Evolutionary conservation across 2,329 filamentous ascomycete genomes (phyloP), one percentile per base, ranked within the genome.

Genomic region (Tolypocladium pustulatum): DNA sequence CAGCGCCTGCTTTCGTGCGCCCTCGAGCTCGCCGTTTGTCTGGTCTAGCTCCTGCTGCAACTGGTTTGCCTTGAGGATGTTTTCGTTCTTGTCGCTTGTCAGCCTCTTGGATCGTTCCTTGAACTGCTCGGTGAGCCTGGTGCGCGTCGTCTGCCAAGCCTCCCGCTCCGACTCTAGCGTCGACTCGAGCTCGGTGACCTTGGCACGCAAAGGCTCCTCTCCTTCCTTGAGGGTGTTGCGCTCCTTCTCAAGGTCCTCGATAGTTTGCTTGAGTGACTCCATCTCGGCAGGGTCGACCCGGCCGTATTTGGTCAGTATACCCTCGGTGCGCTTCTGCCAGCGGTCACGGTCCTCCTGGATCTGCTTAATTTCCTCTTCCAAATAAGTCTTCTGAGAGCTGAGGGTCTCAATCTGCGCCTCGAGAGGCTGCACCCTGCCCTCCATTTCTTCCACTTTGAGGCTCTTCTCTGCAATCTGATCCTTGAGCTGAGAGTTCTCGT

Each of bases 241-340:
- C 68, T 92, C 88, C 36, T 78, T 75, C 69, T 90, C 81, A 13
- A 92, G 75, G 1, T 75, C 76, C 8, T 84, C 76, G 57, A 97
- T 83, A 60, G 87, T 86, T 68, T 89, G 85, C 76, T 94, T 96
- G 59, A 99, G 81, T 60, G 88, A 86, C 66, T 97, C 93, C 69
- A 97, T 83, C 68, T 97, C 93, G 3, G 90, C 90, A 51, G 94
- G 93, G 69, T 99, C 94, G 57, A 95, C 90, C 58, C 93, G 90
- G 65, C 96, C 92, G 69, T 97, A 97, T 71, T 96, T 97, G 64
- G 91, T 91, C 56, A 99, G 83, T 61, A 99, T 97, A 65, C 95
- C 90, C 69, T 97, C 91, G 1, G 91, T 95, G 30, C 94, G 88
- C 78, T 97, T 93, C 73, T 96, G 91, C 90, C 93, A 97, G 59